Percentiles rank a stretch among this genome's conserved stretches.
Evolutionary conservation across 768 basidiomycete genomes (phyloP).

Genomic region (Calocybe gangraenosa): DNA sequence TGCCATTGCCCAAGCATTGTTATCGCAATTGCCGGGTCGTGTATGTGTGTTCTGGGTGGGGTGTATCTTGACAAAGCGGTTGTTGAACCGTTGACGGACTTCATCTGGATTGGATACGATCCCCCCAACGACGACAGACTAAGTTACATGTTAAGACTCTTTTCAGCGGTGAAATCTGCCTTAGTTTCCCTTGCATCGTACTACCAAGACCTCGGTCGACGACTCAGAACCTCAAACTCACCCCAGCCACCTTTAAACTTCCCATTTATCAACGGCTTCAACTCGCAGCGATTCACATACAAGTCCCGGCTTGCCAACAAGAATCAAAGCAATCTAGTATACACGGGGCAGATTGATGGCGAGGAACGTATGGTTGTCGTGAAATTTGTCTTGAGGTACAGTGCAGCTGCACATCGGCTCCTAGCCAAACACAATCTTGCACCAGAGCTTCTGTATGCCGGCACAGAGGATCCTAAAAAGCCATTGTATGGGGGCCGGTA

Average conservation of each 20-base stretch:
- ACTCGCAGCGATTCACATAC: background rate
- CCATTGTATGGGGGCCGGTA: constrained; percentile 1
- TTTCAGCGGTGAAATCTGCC: constrained; percentile 6
- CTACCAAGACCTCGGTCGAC: constrained; percentile 1
- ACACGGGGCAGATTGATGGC: background rate
- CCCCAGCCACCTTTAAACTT: background rate
- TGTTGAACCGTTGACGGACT: constrained; percentile 13
- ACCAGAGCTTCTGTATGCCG: constrained; percentile 9
- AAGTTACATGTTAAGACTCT: background rate
- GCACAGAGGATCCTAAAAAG: background rate
- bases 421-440: constrained; percentile 10
- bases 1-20: constrained; percentile 12
- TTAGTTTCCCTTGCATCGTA: constrained; percentile 7
- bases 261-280: constrained; percentile 5
- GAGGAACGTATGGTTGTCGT: constrained; percentile 5
- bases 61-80: constrained; percentile 14
- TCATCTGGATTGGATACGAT: constrained; percentile 11
- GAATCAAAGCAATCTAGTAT: background rate
- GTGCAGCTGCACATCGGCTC: constrained; percentile 9
- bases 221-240: background rate
- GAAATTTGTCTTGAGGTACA: constrained; percentile 13
- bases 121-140: constrained; percentile 1
- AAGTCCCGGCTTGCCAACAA: background rate
- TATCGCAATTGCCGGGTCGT: constrained; percentile 14
- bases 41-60: constrained; percentile 14